A percentile compares a stretch with the other conserved stretches of the same genome.
phyloP scores from a whole-genome alignment of 768 basidiomycete genomes.

The Russula compacta region DNA sequence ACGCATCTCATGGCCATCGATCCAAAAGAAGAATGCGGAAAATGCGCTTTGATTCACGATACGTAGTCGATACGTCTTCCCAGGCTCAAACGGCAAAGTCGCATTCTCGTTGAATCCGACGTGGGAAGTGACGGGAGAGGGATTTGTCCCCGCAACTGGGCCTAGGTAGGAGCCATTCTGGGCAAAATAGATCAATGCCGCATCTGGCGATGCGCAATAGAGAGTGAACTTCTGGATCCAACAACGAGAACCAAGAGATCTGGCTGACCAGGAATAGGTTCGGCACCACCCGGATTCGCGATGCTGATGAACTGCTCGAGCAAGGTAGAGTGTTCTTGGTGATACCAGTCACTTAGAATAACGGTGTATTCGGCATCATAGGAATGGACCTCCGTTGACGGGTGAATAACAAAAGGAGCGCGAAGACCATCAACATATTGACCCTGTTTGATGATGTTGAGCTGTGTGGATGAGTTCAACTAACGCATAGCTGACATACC shows the following conservation, averaged over 20 bases:
- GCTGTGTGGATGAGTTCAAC: too few species aligned
- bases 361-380: conserved; percentile 93
- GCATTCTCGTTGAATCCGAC: conserved; percentile 87
- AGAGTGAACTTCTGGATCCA: not conserved
- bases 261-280: conserved; percentile 72
- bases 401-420: conserved; percentile 75
- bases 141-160: conserved; percentile 42
- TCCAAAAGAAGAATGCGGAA: conserved; percentile 74
- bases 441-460: conserved; percentile 36
- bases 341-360: conserved; percentile 89
- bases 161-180: conserved; percentile 65
- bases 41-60: conserved; percentile 79
- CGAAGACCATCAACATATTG: conserved; percentile 93
- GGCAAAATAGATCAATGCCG: conserved; percentile 76
- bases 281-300: conserved; percentile 73
- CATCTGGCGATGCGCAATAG: conserved; percentile 36
- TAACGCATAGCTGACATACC: conserved; percentile 27
- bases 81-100: conserved; percentile 72
- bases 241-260: not conserved
- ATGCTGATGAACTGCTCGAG: conserved; percentile 58
- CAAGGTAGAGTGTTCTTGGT: conserved; percentile 57
- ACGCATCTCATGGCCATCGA: conserved; percentile 79
- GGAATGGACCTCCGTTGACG: conserved; percentile 47
- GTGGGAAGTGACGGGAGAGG: conserved; percentile 38
- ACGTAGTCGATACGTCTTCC: conserved; percentile 85